These are phyloP conservation scores for Apiotrichum porosum DNA, from an alignment of 1,284 basidiomycete genomes.

Conservation along the genomic window DNA sequence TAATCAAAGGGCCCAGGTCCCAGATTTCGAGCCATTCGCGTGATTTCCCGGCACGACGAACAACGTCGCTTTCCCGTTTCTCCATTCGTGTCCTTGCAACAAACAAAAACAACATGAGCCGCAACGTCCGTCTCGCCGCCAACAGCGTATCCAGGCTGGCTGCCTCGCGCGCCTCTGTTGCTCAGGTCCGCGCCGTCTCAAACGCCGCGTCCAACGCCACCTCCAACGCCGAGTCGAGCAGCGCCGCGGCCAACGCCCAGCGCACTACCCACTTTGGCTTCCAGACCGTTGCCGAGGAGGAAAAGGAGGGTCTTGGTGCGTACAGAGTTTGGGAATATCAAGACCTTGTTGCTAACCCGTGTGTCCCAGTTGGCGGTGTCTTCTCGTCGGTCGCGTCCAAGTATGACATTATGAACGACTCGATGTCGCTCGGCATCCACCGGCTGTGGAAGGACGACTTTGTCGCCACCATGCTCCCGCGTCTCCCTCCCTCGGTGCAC, in stretches of 20 bases:
- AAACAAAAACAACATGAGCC: conserved; percentile 12
- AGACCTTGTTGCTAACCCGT: neutral
- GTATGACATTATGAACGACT: conserved; percentile 99
- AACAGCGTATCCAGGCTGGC: conserved; percentile 4
- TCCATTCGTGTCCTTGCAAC: neutral
- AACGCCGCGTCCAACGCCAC: conserved; percentile 1
- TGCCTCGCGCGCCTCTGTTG: conserved; percentile 6
- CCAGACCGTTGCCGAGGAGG: conserved; percentile 71
- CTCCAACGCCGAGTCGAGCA: neutral
- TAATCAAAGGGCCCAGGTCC: no score
- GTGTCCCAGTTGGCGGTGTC: conserved; percentile 70
- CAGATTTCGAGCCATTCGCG: neutral
- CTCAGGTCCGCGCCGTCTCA: conserved; percentile 13
- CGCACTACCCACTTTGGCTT: conserved; percentile 87
- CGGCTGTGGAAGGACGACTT: conserved; percentile 96
- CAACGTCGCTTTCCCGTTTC: neutral
- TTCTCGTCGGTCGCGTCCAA: conserved; percentile 94
- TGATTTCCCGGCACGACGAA: neutral
- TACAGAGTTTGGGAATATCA: neutral
- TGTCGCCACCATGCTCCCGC: conserved; percentile 72
- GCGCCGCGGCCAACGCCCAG: conserved; percentile 2
- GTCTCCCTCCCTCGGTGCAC: conserved; percentile 43
- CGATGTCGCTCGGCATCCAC: conserved; percentile 93
- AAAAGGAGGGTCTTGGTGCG: conserved; percentile 58
- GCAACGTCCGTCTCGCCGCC: conserved; percentile 13